Conservation (phyloP, 768 basidiomycete species). For the Stropharia rugosoannulata region DNA sequence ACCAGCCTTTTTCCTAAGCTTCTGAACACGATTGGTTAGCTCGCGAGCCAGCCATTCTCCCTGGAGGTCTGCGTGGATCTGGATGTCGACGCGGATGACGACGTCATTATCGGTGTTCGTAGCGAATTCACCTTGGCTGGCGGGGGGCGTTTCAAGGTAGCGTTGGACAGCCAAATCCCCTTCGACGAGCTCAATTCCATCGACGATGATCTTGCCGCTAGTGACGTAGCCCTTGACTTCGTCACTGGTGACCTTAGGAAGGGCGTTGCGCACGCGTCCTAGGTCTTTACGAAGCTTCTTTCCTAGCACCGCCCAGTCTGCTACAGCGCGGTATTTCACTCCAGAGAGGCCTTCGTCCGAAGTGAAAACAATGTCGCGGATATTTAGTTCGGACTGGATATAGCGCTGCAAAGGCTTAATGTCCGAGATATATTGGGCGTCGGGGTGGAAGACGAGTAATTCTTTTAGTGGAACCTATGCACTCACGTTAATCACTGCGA, state of each 20-base stretch:
- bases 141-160: slow-evolving; percentile 77
- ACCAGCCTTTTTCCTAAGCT: slow-evolving; percentile 92
- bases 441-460: slow-evolving; percentile 90
- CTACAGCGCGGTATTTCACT: slow-evolving; percentile 86
- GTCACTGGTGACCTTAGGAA: slow-evolving; percentile 80
- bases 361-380: slow-evolving; percentile 87
- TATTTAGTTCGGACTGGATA: slow-evolving; percentile 93
- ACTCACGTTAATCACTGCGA: background rate
- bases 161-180: slow-evolving; percentile 94
- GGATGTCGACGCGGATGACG: slow-evolving; percentile 89
- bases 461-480: slow-evolving; percentile 87
- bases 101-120: slow-evolving; percentile 95
- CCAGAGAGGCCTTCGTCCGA: slow-evolving; percentile 85
- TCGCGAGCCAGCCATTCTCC: slow-evolving; percentile 89
- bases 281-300: slow-evolving; percentile 93
- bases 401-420: slow-evolving; percentile 83
- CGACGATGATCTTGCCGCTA: slow-evolving; percentile 78
- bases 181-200: slow-evolving; percentile 83
- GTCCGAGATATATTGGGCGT: slow-evolving; percentile 80
- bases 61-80: slow-evolving; percentile 82
- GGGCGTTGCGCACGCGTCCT: slow-evolving; percentile 81
- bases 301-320: slow-evolving; percentile 95
- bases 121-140: slow-evolving; percentile 61
- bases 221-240: slow-evolving; percentile 75
- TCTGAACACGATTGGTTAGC: slow-evolving; percentile 91